Conservation (phyloP, 2,329 filamentous ascomycete species). For the Apiospora phragmitis region DNA sequence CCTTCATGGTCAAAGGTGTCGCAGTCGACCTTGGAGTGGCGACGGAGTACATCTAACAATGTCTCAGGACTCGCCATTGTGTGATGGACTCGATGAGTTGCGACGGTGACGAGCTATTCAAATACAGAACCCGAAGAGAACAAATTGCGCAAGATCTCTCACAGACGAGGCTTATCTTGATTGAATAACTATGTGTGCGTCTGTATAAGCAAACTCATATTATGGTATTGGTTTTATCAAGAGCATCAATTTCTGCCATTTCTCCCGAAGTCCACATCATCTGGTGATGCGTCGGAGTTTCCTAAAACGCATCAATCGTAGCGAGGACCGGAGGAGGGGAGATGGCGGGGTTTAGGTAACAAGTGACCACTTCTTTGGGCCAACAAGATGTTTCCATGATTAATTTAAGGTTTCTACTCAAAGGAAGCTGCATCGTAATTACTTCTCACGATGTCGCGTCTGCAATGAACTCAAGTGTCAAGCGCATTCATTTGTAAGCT, state of each 20-base stretch:
- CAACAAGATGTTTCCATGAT: not conserved
- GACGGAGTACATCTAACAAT: conserved; percentile 44
- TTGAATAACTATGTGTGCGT: not conserved
- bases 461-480: no score
- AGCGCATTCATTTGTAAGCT: not conserved
- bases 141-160: not conserved
- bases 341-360: not conserved
- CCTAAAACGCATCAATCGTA: not conserved
- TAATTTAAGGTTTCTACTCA: not conserved
- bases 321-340: not conserved
- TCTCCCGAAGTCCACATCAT: not conserved
- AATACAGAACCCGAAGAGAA: not conserved
- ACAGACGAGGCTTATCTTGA: not conserved
- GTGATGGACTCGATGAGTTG: not conserved
- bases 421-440: not conserved
- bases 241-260: no score
- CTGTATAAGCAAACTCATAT: not conserved
- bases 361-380: not conserved
- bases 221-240: not conserved
- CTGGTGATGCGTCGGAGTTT: not conserved
- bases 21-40: conserved; percentile 48
- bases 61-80: conserved; percentile 15
- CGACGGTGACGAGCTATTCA: no score
- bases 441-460: conserved; percentile 15
- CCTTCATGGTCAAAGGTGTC: conserved; percentile 52